These are phyloP conservation scores for Aphanomyces invadans DNA, from an alignment of 352 stramenopile species.

Conservation along the genomic window DNA sequence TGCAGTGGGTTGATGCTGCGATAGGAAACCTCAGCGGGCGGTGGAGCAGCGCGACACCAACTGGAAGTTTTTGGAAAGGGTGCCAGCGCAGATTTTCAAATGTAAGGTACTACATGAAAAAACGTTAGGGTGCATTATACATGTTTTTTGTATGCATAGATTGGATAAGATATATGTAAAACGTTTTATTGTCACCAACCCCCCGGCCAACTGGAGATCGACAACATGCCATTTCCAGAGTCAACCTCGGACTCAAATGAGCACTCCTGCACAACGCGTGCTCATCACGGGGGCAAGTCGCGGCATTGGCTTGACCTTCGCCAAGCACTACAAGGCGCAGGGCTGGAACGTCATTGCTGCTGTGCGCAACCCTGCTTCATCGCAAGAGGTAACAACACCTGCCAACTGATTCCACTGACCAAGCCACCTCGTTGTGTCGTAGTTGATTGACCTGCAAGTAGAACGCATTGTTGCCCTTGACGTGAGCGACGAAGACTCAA, in stretches of 20 bases:
- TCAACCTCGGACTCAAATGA: not conserved
- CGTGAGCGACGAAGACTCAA: slow-evolving; percentile 45
- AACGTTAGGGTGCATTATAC: too few relatives aligned
- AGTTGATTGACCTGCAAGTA: slow-evolving; percentile 34
- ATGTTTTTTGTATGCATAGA: too few relatives aligned
- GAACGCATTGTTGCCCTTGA: slow-evolving; percentile 51
- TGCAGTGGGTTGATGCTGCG: too few relatives aligned
- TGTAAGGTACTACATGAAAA: too few relatives aligned
- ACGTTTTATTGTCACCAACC: too few relatives aligned
- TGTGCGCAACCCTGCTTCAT: slow-evolving; percentile 34
- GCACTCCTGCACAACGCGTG: slow-evolving; percentile 33
- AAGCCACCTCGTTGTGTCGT: slow-evolving; percentile 8
- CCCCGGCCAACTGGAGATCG: too few relatives aligned
- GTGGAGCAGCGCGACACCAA: too few relatives aligned
- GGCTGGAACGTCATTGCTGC: slow-evolving; percentile 50
- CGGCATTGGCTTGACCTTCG: slow-evolving; percentile 45
- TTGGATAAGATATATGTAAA: too few relatives aligned
- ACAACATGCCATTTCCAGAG: too few relatives aligned
- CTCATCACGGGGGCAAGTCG: slow-evolving; percentile 55
- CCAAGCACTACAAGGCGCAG: slow-evolving; percentile 34
- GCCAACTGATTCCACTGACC: not conserved
- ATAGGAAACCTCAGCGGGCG: too few relatives aligned
- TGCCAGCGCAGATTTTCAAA: too few relatives aligned
- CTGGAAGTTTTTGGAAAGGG: too few relatives aligned
- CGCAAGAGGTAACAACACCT: slow-evolving; percentile 28